phyloP scores from a whole-genome alignment of 2,329 filamentous ascomycete genomes.

The Stachybotrys chartarum region DNA sequence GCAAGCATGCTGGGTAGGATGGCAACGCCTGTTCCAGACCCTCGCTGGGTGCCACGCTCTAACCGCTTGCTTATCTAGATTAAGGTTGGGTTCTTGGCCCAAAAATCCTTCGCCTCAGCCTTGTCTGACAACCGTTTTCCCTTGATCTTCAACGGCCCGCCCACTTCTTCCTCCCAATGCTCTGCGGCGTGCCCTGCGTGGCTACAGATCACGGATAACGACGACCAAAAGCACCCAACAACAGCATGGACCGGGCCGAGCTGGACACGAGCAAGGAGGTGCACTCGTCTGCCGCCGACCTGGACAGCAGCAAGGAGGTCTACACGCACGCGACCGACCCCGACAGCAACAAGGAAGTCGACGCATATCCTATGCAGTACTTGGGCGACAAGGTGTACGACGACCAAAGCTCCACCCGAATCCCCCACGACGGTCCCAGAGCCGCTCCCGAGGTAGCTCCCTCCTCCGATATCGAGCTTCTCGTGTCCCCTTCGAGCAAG shows the following conservation, averaged over 20 bases:
- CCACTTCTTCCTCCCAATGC: background rate
- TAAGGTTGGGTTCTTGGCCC: background rate
- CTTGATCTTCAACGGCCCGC: background rate
- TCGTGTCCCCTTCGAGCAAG: background rate
- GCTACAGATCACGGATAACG: background rate
- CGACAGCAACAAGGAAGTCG: background rate
- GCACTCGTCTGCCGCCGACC: background rate
- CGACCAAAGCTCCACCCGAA: background rate
- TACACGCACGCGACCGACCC: background rate
- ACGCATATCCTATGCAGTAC: background rate
- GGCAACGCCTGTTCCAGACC: background rate
- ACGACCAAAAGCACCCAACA: background rate
- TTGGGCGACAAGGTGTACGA: background rate
- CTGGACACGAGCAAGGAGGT: background rate
- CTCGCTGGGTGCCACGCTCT: background rate
- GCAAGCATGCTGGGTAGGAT: background rate
- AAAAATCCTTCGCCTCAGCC: background rate
- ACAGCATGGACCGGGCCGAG: background rate
- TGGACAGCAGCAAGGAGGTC: background rate
- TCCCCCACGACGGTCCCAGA: background rate
- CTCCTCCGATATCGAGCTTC: background rate
- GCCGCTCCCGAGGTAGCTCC: background rate
- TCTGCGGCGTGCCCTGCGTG: background rate
- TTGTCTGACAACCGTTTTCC: background rate
- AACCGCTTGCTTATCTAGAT: background rate